Conservation (phyloP, 2,329 filamentous ascomycete genomes). For the Fusarium fujikuroi region DNA sequence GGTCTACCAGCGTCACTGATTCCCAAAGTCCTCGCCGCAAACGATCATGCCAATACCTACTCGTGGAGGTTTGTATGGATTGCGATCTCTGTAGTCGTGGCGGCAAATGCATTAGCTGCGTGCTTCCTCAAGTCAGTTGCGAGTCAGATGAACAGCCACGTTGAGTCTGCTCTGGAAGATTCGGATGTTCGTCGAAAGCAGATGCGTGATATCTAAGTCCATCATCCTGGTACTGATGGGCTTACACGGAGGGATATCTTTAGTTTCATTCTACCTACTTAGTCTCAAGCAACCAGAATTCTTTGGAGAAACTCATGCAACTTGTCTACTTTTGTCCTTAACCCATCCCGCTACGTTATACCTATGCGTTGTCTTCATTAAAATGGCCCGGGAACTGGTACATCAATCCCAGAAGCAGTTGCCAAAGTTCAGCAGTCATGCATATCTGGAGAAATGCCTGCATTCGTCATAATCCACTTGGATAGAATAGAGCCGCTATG, state of each 20-base stretch:
- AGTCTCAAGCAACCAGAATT: not conserved
- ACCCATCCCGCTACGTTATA: fast-evolving
- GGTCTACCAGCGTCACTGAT: not conserved
- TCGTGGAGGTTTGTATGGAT: not conserved
- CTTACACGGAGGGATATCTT: fast-evolving
- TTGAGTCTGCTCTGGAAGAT: not conserved
- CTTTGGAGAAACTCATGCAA: no score
- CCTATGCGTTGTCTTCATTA: fast-evolving
- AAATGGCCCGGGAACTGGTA: not conserved
- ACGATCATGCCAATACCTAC: not conserved
- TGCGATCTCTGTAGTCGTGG: not conserved
- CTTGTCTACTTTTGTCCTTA: no score
- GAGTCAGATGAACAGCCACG: not conserved
- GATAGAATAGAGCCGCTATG: not conserved
- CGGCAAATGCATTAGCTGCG: not conserved
- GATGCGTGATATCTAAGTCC: not conserved
- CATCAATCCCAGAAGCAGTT: not conserved
- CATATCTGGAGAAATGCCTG: not conserved
- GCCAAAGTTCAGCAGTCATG: no score
- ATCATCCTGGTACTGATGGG: fast-evolving
- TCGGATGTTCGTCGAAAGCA: not conserved
- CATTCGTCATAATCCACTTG: no score
- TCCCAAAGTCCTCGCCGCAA: not conserved
- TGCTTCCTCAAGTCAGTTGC: not conserved
- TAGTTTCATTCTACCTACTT: no score